Evolutionary conservation across 345 rosid species (phyloP), one percentile per base, ranked within the genome.

Genomic region (Camelina laxa): DNA sequence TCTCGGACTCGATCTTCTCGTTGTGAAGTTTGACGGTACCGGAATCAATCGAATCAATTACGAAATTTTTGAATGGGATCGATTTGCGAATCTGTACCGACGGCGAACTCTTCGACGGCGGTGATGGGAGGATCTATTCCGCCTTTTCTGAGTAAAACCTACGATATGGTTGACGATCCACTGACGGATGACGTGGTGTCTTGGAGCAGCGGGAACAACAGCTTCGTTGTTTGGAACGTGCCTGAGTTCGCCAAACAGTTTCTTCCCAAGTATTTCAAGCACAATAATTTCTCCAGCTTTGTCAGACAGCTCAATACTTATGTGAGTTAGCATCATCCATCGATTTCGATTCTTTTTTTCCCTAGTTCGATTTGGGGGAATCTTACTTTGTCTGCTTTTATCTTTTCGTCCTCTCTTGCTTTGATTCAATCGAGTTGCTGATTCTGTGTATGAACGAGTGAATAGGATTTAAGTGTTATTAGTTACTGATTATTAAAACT

Each of bases 281-380:
- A 87, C 66, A 85, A 66, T 76, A 87, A 87, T 44, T 87, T 86
- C 80, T 86, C 90, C 76, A 86, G 90, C 56, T 86, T 86, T 27
- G 84, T 86, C 45, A 72, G 90, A 58, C 90, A 87, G 83, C 74
- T 87, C 20, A 87, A 87, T 66, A 87, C 90, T 70, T 87, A 87
- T 69, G 90, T 87, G 81, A 61, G 90, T 87, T 66, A 53, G 75
- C 36, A 15, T 65, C 36, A 15, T 65, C 56, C 7, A 31, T 67
- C 30, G 30, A 4, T 33, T 33, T 33, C 53, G 8, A 35, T 58
- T 39, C 1, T 42, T 70, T 57, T 42, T 38, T 35, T n/a, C 35
- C 24, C 0, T 68, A 2, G n/a, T 51, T 41, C n/a, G 60, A 71
- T 57, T 57, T 65, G 17, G 66, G 57, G 47, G 2, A 50, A 36